Base-by-base conservation (phyloP, 345 rosid species). In the Alliaria petiolata region DNA sequence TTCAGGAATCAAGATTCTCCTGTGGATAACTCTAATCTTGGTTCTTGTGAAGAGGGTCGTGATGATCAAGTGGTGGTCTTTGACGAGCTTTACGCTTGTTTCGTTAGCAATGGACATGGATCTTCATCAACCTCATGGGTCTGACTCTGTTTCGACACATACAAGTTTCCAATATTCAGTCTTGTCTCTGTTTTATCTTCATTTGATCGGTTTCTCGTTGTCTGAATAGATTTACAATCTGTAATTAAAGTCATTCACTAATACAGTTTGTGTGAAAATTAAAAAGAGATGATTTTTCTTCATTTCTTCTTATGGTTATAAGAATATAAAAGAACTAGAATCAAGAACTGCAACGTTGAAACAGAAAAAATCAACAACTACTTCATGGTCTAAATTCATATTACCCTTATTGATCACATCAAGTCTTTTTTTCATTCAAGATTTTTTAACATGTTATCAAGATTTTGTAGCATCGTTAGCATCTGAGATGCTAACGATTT, bases 21-120 rank as follows among this genome's bases (percentile, higher is more conserved):
- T 78, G 59, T 65, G 49, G 65, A 79, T 26, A 57, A 55, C 36
- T 63, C 79, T 17, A 65, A 68, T 65, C 64, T 70, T 39, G 56
- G 52, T 59, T 85, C 85, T 67, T 70, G 76, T 64, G 78, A 75
- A 53, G 83, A 75, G 33, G 59, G 45, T 28, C 33, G 62, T 6
- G 75, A 71, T 17, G 76, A 76, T 59, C 82, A 81, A 67, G 80
- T 62, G 31, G 50, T 85, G 78, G 85, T 70, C 28, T 66, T 84
- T n/a, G 89, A 90, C 47, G 96, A 92, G 70, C 86, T 88, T 13
- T 88, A 85, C 58, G 89, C 90, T 72, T 83, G 89, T 69, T 80
- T 87, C 51, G 62, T 87, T 69, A 81, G 82, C 51, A 70, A 65
- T 11, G 61, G 71, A 20, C 82, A 67, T 55, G 85, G 83, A 62